phyloP scores from a whole-genome alignment of 148 eudicot species.

The Polygonum aviculare region DNA sequence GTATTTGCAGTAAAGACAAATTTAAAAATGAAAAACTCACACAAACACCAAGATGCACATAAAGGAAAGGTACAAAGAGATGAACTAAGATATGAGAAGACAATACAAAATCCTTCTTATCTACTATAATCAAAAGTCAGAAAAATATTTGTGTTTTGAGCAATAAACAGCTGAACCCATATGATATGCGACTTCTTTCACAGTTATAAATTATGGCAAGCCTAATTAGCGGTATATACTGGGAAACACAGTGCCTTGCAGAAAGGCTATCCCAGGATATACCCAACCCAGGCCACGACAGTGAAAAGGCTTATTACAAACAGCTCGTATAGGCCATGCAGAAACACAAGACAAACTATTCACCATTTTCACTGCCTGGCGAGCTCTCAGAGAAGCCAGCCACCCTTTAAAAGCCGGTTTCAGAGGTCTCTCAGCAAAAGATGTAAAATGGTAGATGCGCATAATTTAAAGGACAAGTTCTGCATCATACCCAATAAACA shows the following conservation, averaged over 20 bases:
- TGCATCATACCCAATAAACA: slow-evolving; percentile 11
- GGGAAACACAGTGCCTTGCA: slow-evolving; percentile 9
- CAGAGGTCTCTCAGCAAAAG: slow-evolving; percentile 3
- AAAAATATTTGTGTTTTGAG: slow-evolving; percentile 6
- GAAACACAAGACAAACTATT: slow-evolving; percentile 8
- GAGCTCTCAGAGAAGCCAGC: slow-evolving; percentile 6
- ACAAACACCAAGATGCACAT: background rate
- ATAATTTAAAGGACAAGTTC: background rate
- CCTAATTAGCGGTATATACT: slow-evolving; percentile 3
- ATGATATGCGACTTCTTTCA: slow-evolving; percentile 4
- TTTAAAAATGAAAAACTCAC: too few relatives aligned
- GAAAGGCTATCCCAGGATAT: slow-evolving; percentile 7
- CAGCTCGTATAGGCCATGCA: slow-evolving; percentile 4
- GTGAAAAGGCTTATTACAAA: slow-evolving; percentile 11
- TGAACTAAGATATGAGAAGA: background rate
- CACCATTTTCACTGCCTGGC: slow-evolving; percentile 9
- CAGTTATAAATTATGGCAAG: background rate
- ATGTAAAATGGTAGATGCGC: slow-evolving; percentile 9
- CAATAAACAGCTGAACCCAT: slow-evolving; percentile 8
- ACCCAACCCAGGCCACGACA: slow-evolving; percentile 5
- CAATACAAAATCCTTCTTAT: slow-evolving; percentile 4
- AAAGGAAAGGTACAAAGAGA: background rate
- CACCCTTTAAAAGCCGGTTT: background rate
- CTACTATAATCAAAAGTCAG: slow-evolving; percentile 9
- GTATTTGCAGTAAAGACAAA: background rate